A percentile compares a stretch with the other conserved stretches of the same genome.
Conservation (phyloP, 352 stramenopile genomes). For the Pythium coloratum region DNA sequence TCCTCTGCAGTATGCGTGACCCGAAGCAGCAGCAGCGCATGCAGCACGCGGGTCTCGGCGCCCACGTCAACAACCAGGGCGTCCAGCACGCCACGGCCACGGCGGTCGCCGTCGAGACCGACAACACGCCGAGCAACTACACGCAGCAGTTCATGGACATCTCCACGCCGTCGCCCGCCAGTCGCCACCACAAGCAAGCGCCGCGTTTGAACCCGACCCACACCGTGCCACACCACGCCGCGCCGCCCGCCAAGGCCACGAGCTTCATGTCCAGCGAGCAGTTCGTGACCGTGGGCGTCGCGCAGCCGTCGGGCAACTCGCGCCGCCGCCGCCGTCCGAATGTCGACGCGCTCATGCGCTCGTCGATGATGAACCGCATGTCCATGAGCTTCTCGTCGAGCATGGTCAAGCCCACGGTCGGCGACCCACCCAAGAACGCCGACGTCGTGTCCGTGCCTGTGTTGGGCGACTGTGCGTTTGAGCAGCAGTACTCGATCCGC, state of each 20-base stretch:
- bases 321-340: slow-evolving; percentile 52
- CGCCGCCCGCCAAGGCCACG: slow-evolving; percentile 25
- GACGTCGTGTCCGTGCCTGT: slow-evolving; percentile 67
- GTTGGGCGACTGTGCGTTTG: slow-evolving; percentile 63
- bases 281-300: slow-evolving; percentile 47
- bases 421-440: slow-evolving; percentile 29
- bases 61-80: slow-evolving; percentile 8
- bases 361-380: slow-evolving; percentile 56
- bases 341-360: slow-evolving; percentile 67
- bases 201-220: slow-evolving; percentile 23
- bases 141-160: slow-evolving; percentile 66
- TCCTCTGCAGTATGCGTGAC: neutral
- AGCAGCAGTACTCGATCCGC: slow-evolving; percentile 64
- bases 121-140: slow-evolving; percentile 51
- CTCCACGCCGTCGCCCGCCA: slow-evolving; percentile 53
- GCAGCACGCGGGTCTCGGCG: slow-evolving; percentile 32
- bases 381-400: slow-evolving; percentile 49
- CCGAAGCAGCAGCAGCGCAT: slow-evolving; percentile 42
- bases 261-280: slow-evolving; percentile 67
- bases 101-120: slow-evolving; percentile 22
- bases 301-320: slow-evolving; percentile 34
- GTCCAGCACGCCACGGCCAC: slow-evolving; percentile 6
- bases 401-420: slow-evolving; percentile 48
- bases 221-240: neutral
- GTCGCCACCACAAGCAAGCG: slow-evolving; percentile 18